phyloP scores from a whole-genome alignment of 306 rosid species.

The Leucaena leucocephala region DNA sequence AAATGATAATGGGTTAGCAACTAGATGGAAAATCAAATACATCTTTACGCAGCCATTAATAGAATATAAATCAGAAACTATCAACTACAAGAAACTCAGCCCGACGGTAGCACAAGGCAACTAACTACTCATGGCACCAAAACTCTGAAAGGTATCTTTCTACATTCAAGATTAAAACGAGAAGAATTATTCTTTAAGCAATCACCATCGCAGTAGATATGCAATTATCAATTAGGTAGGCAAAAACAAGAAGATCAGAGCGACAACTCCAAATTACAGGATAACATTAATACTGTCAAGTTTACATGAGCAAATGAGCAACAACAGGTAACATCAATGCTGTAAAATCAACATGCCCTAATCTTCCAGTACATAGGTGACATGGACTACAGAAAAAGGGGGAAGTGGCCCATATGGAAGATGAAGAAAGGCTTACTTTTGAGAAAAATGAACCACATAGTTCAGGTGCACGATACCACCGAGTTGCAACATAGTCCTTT shows the following conservation, averaged over 20 bases:
- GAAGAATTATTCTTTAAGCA: neutral
- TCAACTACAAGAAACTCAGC: neutral
- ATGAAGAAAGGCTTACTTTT: slow-evolving; percentile 61
- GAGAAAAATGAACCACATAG: slow-evolving; percentile 99
- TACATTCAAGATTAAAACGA: neutral
- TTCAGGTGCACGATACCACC: slow-evolving; percentile 99
- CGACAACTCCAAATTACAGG: neutral
- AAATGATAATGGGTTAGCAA: neutral
- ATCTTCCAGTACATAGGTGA: neutral
- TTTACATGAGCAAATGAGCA: neutral
- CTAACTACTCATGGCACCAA: neutral
- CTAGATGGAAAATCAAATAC: neutral
- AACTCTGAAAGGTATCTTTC: neutral
- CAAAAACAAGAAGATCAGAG: neutral
- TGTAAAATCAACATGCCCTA: neutral
- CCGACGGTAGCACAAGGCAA: neutral
- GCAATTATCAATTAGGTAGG: neutral
- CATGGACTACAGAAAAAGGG: neutral
- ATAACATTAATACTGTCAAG: neutral
- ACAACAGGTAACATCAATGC: neutral
- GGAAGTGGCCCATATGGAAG: neutral
- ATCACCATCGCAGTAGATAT: neutral
- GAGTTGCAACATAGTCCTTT: slow-evolving; percentile 98
- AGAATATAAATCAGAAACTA: neutral
- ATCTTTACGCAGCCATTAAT: neutral